Base-by-base conservation (phyloP, 164 flowering plant species). In the Hamamelis virginiana region DNA sequence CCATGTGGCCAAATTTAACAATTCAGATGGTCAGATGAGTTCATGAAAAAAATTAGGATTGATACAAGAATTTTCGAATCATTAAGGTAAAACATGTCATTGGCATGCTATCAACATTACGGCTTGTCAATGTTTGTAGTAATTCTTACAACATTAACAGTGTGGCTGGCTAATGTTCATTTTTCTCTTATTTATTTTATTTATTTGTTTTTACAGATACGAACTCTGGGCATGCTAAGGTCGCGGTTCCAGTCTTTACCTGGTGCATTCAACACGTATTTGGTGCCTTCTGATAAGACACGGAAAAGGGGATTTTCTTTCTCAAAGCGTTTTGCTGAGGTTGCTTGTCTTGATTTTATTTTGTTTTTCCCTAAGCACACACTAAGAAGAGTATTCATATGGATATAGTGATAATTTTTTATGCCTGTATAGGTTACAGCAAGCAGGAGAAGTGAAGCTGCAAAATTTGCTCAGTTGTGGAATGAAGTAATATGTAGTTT, bases 391-490 rank as follows among this genome's bases (percentile, higher is more conserved):
- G 26, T 4, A 33, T 9, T 14, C 21, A 28, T 59, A 5, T 44
- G 43, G 22, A 23, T 50, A n/a, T 18, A 65, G 27, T 51, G 14
- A 15, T 21, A 4, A 13, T 66, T 62, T 25, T 58, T 56, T 55
- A 15, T 63, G 43, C 27, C 58, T 73, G 52, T 59, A 15, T 69
- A 93, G 99, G 89, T 77, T 61, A 73, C 85, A 41, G 88, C 88
- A 75, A 85, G 87, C 83, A 90, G 81, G 77, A 91, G 97, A 85
- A 89, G 84, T 75, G 99, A 93, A 81, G 99, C 98, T 74, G 97
- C 98, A 60, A 96, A 87, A 72, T 96, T 96, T 78, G 92, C 97
- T 75, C 99, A 93, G 75, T 69, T 96, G 51, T 96, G 99, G 99
- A 96, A 93, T 84, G 97, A 96, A 85, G 77, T 96, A 19, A 91